phyloP scores from a whole-genome alignment of 148 eudicot genomes.

The Nepenthes gracilis region DNA sequence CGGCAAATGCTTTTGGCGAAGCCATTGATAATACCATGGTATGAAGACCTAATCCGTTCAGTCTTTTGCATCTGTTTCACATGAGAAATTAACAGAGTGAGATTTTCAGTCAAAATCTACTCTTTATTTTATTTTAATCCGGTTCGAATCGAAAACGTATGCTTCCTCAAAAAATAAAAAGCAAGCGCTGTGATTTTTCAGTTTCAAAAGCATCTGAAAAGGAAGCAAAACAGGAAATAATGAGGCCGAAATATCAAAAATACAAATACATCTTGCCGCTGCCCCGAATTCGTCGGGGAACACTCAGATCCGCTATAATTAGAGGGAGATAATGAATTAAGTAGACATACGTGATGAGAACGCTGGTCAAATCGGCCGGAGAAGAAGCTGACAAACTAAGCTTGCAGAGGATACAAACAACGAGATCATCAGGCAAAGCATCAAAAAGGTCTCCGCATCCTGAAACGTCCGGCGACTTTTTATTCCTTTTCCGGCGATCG shows the following conservation, averaged over 20 bases:
- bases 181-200: no score
- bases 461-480: slow-evolving; percentile 13
- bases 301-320: neutral
- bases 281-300: neutral
- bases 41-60: slow-evolving; percentile 50
- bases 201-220: no score
- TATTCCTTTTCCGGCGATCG: slow-evolving; percentile 7
- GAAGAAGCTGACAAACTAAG: slow-evolving; percentile 30
- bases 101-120: neutral
- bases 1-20: slow-evolving; percentile 31
- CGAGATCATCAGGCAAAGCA: slow-evolving; percentile 48
- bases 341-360: slow-evolving; percentile 33
- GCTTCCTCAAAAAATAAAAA: neutral
- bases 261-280: neutral
- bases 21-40: slow-evolving; percentile 56
- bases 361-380: slow-evolving; percentile 39
- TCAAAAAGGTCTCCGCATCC: slow-evolving; percentile 21
- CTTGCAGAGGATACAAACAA: slow-evolving; percentile 29
- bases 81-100: neutral
- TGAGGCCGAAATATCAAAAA: no score
- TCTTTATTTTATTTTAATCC: neutral
- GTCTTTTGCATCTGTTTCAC: slow-evolving; percentile 63
- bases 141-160: neutral
- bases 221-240: no score
- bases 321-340: neutral